Base-by-base conservation (phyloP, 2,329 filamentous ascomycete species). In the Talaromyces sp. region DNA sequence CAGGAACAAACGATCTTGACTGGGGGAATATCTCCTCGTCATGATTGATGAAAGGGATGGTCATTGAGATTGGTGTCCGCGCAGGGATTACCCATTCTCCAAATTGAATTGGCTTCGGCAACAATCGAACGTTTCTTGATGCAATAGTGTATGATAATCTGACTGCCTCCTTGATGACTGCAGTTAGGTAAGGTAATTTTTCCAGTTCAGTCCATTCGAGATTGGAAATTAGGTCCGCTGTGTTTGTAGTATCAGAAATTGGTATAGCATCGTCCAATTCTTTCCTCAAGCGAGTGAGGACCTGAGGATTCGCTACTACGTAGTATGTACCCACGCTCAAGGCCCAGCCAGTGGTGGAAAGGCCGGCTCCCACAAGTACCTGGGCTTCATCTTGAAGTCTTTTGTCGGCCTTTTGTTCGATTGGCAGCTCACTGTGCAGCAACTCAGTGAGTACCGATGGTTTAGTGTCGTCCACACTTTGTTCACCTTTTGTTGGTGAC, bases 1-100 rank as follows among this genome's bases (percentile, higher is more conserved):
- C 70, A 2, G 70, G 71, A 2, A 60, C 53, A 61, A 71, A 73
- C 26, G 32, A 58, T 38, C 60, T 51, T 3, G 66, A 64, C 21
- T 71, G 58, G 1, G 69, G 70, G 56, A 72, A 73, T 27, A 72
- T 66, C 3, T 56, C 56, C 48, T 68, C 64, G 54, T 71, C 64
- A 53, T 67, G 64, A 56, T 64, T 61, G 10, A 67, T 54, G 54
- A 62, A n/a, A 69, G 58, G 14, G 62, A 65, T 29, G 3, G 41
- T 60, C 58, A 60, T 60, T 56, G 53, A 56, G 6, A 60, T 43
- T 50, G 53, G 53, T 41, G 68, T 70, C 6, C 54, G n/a, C 21
- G 59, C 29, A 8, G 64, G 64, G 21, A 65, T 62, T 17, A 7
- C 27, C 54, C 63, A 66, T 43, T 59, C 24, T n/a, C 54, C 35